Conservation (phyloP, 2,329 filamentous ascomycete species). For the Monilinia polystroma region DNA sequence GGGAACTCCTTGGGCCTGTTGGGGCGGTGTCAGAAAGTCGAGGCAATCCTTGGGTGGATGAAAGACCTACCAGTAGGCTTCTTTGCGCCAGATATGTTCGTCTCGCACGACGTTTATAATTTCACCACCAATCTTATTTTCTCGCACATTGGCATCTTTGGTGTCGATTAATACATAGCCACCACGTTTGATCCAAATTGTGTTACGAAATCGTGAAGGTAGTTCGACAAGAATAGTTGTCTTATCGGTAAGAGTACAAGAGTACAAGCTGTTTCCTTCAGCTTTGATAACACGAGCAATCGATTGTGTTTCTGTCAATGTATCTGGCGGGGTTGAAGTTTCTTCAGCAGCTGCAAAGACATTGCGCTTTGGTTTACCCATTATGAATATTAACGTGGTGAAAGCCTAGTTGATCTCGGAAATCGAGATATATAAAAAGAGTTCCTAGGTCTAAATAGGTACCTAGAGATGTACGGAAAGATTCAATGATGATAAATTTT, state of each 20-base stretch:
- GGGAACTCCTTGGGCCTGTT: slow-evolving; percentile 76
- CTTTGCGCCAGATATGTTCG: slow-evolving; percentile 89
- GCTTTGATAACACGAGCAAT: slow-evolving; percentile 79
- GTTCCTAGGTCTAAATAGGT: not conserved
- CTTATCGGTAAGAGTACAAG: slow-evolving; percentile 67
- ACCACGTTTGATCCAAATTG: slow-evolving; percentile 88
- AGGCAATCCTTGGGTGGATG: not conserved
- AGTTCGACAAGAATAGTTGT: slow-evolving; percentile 75
- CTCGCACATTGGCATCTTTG: slow-evolving; percentile 59
- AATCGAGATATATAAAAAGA: not conserved
- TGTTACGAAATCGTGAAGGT: slow-evolving; percentile 80
- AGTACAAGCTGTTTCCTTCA: slow-evolving; percentile 87
- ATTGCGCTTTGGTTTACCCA: slow-evolving; percentile 75
- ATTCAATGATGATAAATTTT: not conserved
- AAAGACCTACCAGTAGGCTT: slow-evolving; percentile 71
- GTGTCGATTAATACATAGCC: slow-evolving; percentile 84
- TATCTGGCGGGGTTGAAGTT: slow-evolving; percentile 57
- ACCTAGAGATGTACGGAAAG: not conserved
- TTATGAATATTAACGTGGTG: slow-evolving; percentile 40
- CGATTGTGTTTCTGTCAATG: slow-evolving; percentile 59
- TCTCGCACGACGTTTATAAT: slow-evolving; percentile 92
- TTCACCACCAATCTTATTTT: slow-evolving; percentile 80
- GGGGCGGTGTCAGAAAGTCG: slow-evolving; percentile 18
- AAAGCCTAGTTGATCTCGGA: not conserved
- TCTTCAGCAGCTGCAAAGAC: slow-evolving; percentile 76